Percentiles rank a stretch among this genome's conserved stretches.
Evolutionary conservation across 352 stramenopile species (phyloP).

Genomic region (Globisporangium rhizosaccharum): DNA sequence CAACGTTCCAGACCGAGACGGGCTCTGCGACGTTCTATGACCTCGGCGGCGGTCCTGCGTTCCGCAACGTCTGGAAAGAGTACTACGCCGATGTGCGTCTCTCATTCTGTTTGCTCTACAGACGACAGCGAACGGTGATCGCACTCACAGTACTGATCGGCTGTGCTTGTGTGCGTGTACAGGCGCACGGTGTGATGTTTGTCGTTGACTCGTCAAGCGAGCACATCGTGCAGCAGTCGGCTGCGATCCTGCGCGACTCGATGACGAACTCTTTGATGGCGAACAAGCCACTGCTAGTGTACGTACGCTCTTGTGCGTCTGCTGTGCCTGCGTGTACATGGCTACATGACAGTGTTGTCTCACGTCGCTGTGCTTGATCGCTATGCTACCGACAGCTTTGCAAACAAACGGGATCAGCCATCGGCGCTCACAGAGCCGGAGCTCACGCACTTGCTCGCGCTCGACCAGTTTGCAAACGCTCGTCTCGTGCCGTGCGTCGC

Average conservation of each 20-base stretch:
- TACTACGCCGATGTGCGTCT: constrained; percentile 74
- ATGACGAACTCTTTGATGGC: constrained; percentile 52
- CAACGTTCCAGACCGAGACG: constrained; percentile 62
- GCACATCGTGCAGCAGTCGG: constrained; percentile 36
- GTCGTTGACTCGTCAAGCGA: constrained; percentile 66
- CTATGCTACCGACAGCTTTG: constrained; percentile 35
- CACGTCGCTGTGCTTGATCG: neutral
- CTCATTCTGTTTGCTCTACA: neutral
- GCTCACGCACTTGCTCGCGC: constrained; percentile 27
- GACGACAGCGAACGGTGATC: neutral
- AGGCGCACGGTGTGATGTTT: constrained; percentile 72
- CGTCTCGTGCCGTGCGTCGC: constrained; percentile 51
- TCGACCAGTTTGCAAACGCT: constrained; percentile 32
- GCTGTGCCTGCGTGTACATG: neutral
- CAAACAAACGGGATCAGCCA: constrained; percentile 67
- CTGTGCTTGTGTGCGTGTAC: neutral
- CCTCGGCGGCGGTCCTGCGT: constrained; percentile 66
- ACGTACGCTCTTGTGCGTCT: constrained; percentile 6
- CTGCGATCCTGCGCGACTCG: constrained; percentile 37
- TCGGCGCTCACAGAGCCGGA: constrained; percentile 31
- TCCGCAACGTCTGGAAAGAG: constrained; percentile 75
- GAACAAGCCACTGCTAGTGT: constrained; percentile 71
- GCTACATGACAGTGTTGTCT: neutral
- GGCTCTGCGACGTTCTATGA: constrained; percentile 78
- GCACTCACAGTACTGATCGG: constrained; percentile 4